Base-by-base conservation (phyloP, 805 yeast species). In the Cyberlindnera xylosilytica region DNA sequence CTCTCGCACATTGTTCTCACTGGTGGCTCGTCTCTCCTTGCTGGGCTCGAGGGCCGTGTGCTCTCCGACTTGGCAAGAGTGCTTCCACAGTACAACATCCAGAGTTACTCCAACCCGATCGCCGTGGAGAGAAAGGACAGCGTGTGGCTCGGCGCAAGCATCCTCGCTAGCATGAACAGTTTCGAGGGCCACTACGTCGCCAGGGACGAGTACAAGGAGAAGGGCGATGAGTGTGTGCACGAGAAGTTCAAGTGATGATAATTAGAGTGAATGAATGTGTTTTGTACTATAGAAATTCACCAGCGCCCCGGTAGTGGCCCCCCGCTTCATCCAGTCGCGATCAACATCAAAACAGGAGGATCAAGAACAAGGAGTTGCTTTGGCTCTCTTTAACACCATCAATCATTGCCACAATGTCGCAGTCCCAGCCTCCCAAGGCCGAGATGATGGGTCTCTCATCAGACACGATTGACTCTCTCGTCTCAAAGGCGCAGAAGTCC, bases 141-240 rank as follows among this genome's bases (percentile, higher is more conserved):
- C 27, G 73, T 84, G 4, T 86, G 93, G 91, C 74, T 85, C 34
- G 95, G 95, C 15, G 91, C 91, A 4, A 76, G 85, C 48, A 83
- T 87, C 23, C 68, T 86, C 41, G 79, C 89, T 7, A 78, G 85
- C 20, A 71, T 86, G 62, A 91, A 90, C 40, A 81, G 88, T 4
- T 86, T 86, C 69, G 95, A 87, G 55, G 88, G 81, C 58, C 70
- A 78, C 64, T 85, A 89, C 85, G 83, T 86, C 6, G 73, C 81
- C 16, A 76, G 74, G 50, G 74, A 72, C 37, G 95, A 86, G 56
- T 86, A 78, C 58, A 78, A 80, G 40, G 93, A 85, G 60, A 79
- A 73, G 12, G 95, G 95, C 9, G 69, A 63, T 48, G 75, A 72
- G 23, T 57, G 56, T 34, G 61, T 72, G n/a, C 42, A 61, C 15